A percentile compares a stretch with the other conserved stretches of the same genome.
phyloP scores from a whole-genome alignment of 345 rosid species.

The Lepidium aucheri region DNA sequence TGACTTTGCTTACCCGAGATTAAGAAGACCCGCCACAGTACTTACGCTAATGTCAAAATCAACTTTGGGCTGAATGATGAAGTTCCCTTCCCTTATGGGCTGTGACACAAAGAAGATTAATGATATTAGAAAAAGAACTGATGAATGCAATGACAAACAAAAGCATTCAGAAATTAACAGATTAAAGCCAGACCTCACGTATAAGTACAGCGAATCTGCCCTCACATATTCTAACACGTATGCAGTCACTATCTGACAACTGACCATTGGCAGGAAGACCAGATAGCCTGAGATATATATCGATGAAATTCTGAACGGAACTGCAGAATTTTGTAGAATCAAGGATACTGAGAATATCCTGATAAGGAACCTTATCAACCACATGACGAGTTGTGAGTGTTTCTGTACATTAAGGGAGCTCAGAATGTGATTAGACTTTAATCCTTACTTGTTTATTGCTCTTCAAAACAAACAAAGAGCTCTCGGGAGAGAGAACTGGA shows the following conservation, averaged over 20 bases:
- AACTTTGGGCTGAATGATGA: conserved; percentile 98
- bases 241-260: conserved; percentile 87
- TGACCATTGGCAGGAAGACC: conserved; percentile 79
- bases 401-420: neutral
- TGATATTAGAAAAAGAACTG: conserved; percentile 11
- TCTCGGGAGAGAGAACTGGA: conserved; percentile 99
- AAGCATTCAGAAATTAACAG: conserved; percentile 2
- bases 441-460: conserved; percentile 78
- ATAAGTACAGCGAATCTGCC: conserved; percentile 97
- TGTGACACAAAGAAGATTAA: conserved; percentile 11
- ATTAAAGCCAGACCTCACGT: conserved; percentile 64
- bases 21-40: conserved; percentile 97
- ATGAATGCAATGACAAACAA: conserved; percentile 8
- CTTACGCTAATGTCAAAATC: conserved; percentile 96
- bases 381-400: conserved; percentile 5
- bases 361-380: conserved; percentile 63
- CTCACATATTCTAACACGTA: conserved; percentile 95
- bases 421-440: neutral
- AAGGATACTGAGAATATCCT: conserved; percentile 82
- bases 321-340: conserved; percentile 76
- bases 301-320: conserved; percentile 89
- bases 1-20: conserved; percentile 73
- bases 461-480: conserved; percentile 94
- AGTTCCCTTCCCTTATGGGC: conserved; percentile 99
- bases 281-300: conserved; percentile 81